Base-by-base conservation (phyloP, 352 stramenopile species). In the Globisporangium solare region DNA sequence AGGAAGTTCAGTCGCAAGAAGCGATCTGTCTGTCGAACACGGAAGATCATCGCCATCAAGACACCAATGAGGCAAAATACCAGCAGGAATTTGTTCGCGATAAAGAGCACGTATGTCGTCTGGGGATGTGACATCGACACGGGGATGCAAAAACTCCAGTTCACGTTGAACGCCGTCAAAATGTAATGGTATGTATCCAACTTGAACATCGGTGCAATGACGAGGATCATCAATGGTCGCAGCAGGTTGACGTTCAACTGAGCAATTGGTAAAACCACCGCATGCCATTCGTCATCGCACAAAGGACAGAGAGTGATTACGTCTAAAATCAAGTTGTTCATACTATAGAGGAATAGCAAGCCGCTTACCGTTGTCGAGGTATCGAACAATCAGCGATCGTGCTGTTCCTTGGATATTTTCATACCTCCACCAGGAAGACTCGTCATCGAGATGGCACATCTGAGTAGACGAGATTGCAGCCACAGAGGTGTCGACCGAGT, bases 1-100 rank as follows among this genome's bases (percentile, higher is more conserved):
- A 92, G 63, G 49, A 89, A 90, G 40, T 92, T 90, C 32, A 89
- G 48, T 2, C 83, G 74, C 27, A 92, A 43, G 43, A 92, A 90
- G 17, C 79, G 76, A 42, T 90, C 83, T 0, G 73, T 90, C 60
- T 92, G 79, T 3, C 83, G 78, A 7, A 87, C 79, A 15, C 83
- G 83, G 47, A 88, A 77, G 11, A 83, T 56, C 43, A 88, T 71
- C 15, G 90, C 66, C 45, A 73, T 67, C 6, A 76, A 73, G 40
- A 90, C 57, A 12, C 67, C 68, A 0, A 77, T 66, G 22, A 88
- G 75, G 12, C 69, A 75, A 48, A 87, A 87, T 15, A 92, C 69
- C 35, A 89, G 63, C 48, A 84, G 59, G 43, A 89, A 90, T 59
- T 89, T 89, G 68, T 88, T 89, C 24, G 74, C 22, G 47, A 89